Percentiles rank a stretch among this genome's conserved stretches.
Evolutionary conservation across 495 filamentous ascomycete species (phyloP).

Genomic region (Talaromyces thailandensis): DNA sequence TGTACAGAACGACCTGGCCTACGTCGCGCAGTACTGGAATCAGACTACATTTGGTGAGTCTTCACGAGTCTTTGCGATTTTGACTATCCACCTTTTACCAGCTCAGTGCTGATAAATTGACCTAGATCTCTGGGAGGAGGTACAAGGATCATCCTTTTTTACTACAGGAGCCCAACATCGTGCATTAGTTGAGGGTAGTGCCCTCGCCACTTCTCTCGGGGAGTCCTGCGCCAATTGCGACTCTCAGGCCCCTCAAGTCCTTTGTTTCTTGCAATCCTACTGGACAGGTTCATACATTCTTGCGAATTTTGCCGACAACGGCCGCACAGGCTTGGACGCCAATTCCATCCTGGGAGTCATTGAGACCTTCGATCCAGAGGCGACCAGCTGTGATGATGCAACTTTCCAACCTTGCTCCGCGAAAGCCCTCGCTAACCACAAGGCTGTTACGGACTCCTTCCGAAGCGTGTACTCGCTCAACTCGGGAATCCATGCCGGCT

Average conservation of each 20-base stretch:
- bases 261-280: slow-evolving; percentile 51
- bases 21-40: slow-evolving; percentile 64
- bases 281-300: slow-evolving; percentile 49
- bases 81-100: not conserved
- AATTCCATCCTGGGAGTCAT: slow-evolving; percentile 50
- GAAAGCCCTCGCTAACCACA: slow-evolving; percentile 39
- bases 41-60: slow-evolving; percentile 21
- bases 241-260: slow-evolving; percentile 48
- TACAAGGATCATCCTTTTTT: slow-evolving; percentile 50
- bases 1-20: slow-evolving; percentile 47
- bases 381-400: slow-evolving; percentile 28
- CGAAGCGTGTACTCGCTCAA: slow-evolving; percentile 37
- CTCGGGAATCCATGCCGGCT: slow-evolving; percentile 13
- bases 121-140: slow-evolving; percentile 61
- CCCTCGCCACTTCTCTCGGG: slow-evolving; percentile 38
- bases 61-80: not conserved
- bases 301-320: slow-evolving; percentile 39
- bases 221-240: slow-evolving; percentile 36
- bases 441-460: slow-evolving; percentile 37
- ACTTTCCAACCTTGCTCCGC: slow-evolving; percentile 42
- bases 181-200: slow-evolving; percentile 53
- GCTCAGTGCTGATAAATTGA: not conserved
- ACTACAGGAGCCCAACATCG: slow-evolving; percentile 45
- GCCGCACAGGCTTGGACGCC: slow-evolving; percentile 45
- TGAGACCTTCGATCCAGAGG: slow-evolving; percentile 48